Conservation (phyloP, 306 rosid species). For the Sicyos edulis region DNA sequence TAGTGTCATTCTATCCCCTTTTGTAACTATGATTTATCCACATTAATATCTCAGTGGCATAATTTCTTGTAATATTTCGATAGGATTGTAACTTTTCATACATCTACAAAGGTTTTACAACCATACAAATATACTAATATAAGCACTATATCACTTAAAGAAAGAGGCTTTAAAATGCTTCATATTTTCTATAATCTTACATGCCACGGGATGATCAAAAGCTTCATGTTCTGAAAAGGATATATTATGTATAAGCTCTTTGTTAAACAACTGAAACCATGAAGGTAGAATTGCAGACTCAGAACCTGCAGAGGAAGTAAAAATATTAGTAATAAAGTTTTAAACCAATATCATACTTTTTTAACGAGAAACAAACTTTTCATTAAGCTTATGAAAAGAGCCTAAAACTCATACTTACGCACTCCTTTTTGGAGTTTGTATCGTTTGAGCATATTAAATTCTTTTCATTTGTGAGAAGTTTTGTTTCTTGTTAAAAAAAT, state of each 20-base stretch:
- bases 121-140: neutral
- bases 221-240: constrained; percentile 98
- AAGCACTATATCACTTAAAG: neutral
- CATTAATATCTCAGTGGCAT: no score
- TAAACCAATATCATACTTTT: constrained; percentile 18
- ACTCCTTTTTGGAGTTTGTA: neutral
- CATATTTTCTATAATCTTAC: constrained; percentile 37
- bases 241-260: constrained; percentile 60
- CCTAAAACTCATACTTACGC: neutral
- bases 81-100: no score
- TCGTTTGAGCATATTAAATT: neutral
- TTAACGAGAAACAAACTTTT: no score
- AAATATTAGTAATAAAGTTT: constrained; percentile 18
- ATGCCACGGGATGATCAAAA: constrained; percentile 98
- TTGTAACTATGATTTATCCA: no score
- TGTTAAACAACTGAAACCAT: constrained; percentile 84
- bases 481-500: neutral
- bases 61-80: no score
- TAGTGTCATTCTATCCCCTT: no score
- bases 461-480: neutral
- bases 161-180: constrained; percentile 8
- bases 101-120: no score
- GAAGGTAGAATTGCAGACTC: constrained; percentile 58
- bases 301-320: constrained; percentile 46
- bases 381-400: no score